phyloP scores from a whole-genome alignment of 306 rosid species.

The Cucumis melo region DNA sequence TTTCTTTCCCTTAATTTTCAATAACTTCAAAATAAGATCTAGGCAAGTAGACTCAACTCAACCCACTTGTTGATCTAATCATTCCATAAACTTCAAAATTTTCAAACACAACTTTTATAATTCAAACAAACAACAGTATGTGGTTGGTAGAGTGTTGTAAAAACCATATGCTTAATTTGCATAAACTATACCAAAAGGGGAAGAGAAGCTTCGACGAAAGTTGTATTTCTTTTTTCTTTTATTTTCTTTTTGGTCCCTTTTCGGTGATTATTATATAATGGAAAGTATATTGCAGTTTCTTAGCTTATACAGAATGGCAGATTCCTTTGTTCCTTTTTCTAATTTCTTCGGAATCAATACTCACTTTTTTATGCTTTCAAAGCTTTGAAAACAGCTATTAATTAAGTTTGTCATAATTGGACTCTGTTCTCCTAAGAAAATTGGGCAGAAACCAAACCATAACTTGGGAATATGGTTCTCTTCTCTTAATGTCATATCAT shows the following conservation, averaged over 20 bases:
- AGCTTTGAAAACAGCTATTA: background rate
- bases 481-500: background rate
- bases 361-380: background rate
- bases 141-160: no score
- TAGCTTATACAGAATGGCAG: background rate
- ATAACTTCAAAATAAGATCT: no score
- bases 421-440: background rate
- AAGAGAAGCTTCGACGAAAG: no score
- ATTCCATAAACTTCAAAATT: no score
- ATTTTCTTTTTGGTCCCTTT: background rate
- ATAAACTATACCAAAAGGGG: no score
- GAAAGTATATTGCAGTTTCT: background rate
- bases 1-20: no score
- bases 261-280: background rate
- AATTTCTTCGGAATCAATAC: background rate
- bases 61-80: no score
- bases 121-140: no score
- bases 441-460: background rate
- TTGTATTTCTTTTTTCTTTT: background rate
- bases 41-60: no score
- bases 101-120: no score
- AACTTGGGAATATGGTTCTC: slow-evolving; percentile 1
- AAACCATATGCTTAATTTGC: no score
- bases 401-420: background rate
- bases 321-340: background rate